Percentiles rank a stretch among this genome's conserved stretches.
These are phyloP conservation scores for Penicillium hordei DNA, from an alignment of 2,329 filamentous ascomycete species.

Conservation along the genomic window DNA sequence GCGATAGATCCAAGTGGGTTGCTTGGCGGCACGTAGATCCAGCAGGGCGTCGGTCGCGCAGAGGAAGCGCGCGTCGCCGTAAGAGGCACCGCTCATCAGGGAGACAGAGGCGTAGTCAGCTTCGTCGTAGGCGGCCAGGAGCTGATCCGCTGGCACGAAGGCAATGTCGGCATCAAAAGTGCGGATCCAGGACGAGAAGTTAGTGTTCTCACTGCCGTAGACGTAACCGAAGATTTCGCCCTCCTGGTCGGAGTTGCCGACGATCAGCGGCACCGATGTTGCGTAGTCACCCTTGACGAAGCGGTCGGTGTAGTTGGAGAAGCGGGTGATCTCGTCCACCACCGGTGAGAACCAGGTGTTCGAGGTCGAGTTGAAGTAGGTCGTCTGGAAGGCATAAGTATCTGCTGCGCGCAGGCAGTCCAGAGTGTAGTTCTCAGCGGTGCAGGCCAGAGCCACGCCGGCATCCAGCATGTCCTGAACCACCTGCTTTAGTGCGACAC, in stretches of 20 bases:
- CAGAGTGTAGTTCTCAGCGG: not conserved
- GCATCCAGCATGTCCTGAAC: not conserved
- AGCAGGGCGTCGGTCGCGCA: not conserved
- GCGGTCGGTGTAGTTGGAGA: not conserved
- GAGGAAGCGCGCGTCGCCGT: not conserved
- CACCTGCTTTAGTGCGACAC: not conserved
- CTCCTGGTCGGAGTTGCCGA: not conserved
- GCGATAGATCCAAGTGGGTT: not conserved
- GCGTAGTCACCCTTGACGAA: not conserved
- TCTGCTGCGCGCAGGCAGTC: not conserved
- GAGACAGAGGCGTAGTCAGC: not conserved
- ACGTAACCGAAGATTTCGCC: not conserved
- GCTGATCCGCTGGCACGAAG: not conserved
- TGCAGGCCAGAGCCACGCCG: not conserved
- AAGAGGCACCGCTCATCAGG: not conserved
- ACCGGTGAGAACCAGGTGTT: not conserved
- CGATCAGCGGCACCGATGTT: not conserved
- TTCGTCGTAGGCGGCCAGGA: not conserved
- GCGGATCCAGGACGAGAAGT: not conserved
- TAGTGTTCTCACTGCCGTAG: not conserved
- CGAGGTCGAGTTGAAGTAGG: not conserved
- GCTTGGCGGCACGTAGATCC: not conserved
- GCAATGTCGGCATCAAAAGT: not conserved
- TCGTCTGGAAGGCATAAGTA: not conserved
- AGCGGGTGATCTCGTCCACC: not conserved